phyloP scores from a whole-genome alignment of 2,329 filamentous ascomycete genomes.

The Epichloe coenophiala region DNA sequence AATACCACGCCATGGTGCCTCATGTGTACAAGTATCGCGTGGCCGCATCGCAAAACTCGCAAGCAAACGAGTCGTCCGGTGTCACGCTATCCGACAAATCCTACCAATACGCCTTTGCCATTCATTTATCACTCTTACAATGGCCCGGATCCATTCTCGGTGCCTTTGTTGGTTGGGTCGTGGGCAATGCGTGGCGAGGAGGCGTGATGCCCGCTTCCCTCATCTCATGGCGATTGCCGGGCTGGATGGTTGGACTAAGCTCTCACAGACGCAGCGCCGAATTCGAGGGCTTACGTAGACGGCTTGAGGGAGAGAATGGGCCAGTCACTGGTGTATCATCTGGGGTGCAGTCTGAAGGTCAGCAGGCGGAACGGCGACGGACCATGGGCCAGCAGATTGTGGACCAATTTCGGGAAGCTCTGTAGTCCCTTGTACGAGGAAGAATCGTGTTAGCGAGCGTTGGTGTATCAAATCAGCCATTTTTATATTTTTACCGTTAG shows the following conservation, averaged over 20 bases:
- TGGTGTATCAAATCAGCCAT: background rate
- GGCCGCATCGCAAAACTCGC: slow-evolving; percentile 36
- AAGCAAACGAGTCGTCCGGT: slow-evolving; percentile 35
- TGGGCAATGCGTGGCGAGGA: slow-evolving; percentile 76
- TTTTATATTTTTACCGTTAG: no score
- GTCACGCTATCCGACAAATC: slow-evolving; percentile 83
- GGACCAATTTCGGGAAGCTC: slow-evolving; percentile 39
- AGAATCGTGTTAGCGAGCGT: background rate
- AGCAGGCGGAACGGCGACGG: slow-evolving; percentile 39
- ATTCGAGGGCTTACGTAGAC: slow-evolving; percentile 48
- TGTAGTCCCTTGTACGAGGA: slow-evolving; percentile 12
- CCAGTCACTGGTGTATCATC: slow-evolving; percentile 27
- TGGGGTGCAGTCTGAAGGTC: slow-evolving; percentile 32
- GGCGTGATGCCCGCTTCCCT: slow-evolving; percentile 61
- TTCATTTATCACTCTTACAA: slow-evolving; percentile 80
- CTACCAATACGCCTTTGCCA: slow-evolving; percentile 69
- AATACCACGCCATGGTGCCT: slow-evolving; percentile 82
- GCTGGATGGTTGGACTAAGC: slow-evolving; percentile 64
- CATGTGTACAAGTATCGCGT: slow-evolving; percentile 78
- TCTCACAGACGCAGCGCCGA: slow-evolving; percentile 41
- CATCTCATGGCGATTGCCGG: slow-evolving; percentile 65
- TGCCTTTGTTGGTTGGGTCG: slow-evolving; percentile 68
- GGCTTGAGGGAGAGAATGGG: slow-evolving; percentile 45
- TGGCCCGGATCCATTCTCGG: slow-evolving; percentile 71
- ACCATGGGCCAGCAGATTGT: slow-evolving; percentile 49